These are phyloP conservation scores for Chrysoporthe deuterocubensis DNA, from an alignment of 2,329 filamentous ascomycete species.

Conservation along the genomic window DNA sequence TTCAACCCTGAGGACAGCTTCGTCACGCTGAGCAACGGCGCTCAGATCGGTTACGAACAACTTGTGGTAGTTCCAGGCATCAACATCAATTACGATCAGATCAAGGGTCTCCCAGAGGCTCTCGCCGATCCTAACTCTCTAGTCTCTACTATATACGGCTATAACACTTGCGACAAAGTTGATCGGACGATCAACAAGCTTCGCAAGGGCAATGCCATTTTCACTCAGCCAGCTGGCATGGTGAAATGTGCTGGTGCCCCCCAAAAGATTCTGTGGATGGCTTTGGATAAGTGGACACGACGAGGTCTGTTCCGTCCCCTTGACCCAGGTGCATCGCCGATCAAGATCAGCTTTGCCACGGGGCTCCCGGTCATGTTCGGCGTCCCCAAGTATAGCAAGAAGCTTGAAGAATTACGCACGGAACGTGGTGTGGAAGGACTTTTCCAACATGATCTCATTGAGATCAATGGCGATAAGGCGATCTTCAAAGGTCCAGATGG, in stretches of 20 bases:
- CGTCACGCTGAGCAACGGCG: conserved; percentile 58
- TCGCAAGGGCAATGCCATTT: conserved; percentile 56
- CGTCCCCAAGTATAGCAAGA: conserved; percentile 61
- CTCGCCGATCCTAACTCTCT: conserved; percentile 50
- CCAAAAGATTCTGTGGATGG: conserved; percentile 67
- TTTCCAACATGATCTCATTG: conserved; percentile 61
- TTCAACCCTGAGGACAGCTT: conserved; percentile 61
- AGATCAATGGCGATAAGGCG: conserved; percentile 57
- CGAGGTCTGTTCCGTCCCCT: conserved; percentile 53
- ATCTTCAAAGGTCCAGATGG: conserved; percentile 51
- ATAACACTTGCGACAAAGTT: conserved; percentile 59
- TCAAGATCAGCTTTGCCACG: conserved; percentile 60
- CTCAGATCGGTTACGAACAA: conserved; percentile 64
- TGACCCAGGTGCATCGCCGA: conserved; percentile 44
- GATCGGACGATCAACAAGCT: conserved; percentile 53
- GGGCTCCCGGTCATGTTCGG: conserved; percentile 62
- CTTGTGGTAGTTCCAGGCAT: conserved; percentile 66
- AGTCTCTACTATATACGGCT: conserved; percentile 63
- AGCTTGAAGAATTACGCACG: conserved; percentile 56
- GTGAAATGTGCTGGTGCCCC: conserved; percentile 66
- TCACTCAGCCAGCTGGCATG: conserved; percentile 61
- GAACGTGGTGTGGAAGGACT: conserved; percentile 61
- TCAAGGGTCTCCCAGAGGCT: conserved; percentile 62
- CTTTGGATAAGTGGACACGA: conserved; percentile 61
- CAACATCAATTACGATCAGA: conserved; percentile 51